Conservation (phyloP, 371 early-diverging fungal species). For the Zychaea mexicana region DNA sequence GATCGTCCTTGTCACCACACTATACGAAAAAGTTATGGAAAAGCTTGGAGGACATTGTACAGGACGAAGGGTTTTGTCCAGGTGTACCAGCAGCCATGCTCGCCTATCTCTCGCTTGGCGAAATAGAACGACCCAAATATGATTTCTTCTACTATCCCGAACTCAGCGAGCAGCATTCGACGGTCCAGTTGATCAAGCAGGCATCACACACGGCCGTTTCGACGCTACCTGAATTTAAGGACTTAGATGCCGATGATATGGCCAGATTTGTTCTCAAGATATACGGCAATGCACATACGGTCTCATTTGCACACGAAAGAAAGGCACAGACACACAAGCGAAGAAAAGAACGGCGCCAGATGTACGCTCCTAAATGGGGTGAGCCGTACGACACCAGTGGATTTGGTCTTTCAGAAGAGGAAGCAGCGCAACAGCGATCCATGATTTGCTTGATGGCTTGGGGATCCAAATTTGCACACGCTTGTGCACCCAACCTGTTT, state of each 20-base stretch:
- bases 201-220: slow-evolving; percentile 15
- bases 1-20: slow-evolving; percentile 44
- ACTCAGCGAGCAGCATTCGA: slow-evolving; percentile 26
- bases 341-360: slow-evolving; percentile 26
- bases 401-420: background rate
- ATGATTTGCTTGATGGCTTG: slow-evolving; percentile 42
- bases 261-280: slow-evolving; percentile 45
- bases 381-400: slow-evolving; percentile 13
- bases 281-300: slow-evolving; percentile 54
- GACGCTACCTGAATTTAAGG: slow-evolving; percentile 23
- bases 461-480: slow-evolving; percentile 53
- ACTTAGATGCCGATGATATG: slow-evolving; percentile 29
- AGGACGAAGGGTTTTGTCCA: slow-evolving; percentile 31
- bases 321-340: slow-evolving; percentile 27
- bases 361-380: slow-evolving; percentile 24
- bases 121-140: slow-evolving; percentile 25
- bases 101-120: slow-evolving; percentile 34
- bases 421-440: slow-evolving; percentile 9
- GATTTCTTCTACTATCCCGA: slow-evolving; percentile 51
- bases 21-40: slow-evolving; percentile 45
- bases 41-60: slow-evolving; percentile 18
- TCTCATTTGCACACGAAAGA: slow-evolving; percentile 29
- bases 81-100: slow-evolving; percentile 54
- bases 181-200: slow-evolving; percentile 24
- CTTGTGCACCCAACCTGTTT: slow-evolving; percentile 52